Evolutionary conservation across 192 early-diverging fungal species (phyloP).

Genomic region (Paraglomus occultum): DNA sequence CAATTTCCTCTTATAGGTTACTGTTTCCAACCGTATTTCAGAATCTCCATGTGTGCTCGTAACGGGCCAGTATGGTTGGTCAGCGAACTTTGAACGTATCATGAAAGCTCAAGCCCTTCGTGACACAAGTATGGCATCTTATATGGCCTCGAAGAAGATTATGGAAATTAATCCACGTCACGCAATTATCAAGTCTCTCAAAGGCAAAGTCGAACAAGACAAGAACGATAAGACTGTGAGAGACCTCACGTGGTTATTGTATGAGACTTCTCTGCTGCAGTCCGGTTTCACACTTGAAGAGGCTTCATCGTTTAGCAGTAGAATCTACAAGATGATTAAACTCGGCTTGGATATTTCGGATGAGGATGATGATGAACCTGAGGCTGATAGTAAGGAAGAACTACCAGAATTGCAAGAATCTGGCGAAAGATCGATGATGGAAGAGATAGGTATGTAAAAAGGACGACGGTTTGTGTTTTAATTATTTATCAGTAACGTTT

Average conservation of each 20-base stretch:
- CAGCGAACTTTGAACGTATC: slow-evolving; percentile 99
- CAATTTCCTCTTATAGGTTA: slow-evolving; percentile 15
- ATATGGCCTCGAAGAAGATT: slow-evolving; percentile 99
- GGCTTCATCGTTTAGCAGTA: slow-evolving; percentile 84
- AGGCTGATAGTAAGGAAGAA: slow-evolving; percentile 14
- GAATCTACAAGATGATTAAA: slow-evolving; percentile 99
- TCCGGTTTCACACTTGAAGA: slow-evolving; percentile 99
- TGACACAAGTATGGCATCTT: slow-evolving; percentile 97
- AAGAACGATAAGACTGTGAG: slow-evolving; percentile 99
- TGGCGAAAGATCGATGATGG: slow-evolving; percentile 24
- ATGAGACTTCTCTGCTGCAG: slow-evolving; percentile 90
- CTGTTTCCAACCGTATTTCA: slow-evolving; percentile 91
- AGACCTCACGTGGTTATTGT: slow-evolving; percentile 93
- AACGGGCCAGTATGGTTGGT: slow-evolving; percentile 99
- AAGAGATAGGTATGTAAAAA: slow-evolving; percentile 18
- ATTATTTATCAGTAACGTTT: no score
- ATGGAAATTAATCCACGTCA: slow-evolving; percentile 97
- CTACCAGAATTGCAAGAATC: background rate
- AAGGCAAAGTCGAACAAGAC: slow-evolving; percentile 89
- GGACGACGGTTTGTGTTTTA: no score
- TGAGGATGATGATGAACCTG: slow-evolving; percentile 51
- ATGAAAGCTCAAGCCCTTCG: slow-evolving; percentile 99
- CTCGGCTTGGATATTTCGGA: slow-evolving; percentile 96
- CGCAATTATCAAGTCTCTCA: slow-evolving; percentile 93
- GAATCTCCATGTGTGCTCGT: slow-evolving; percentile 98